Evolutionary conservation across 2,329 filamentous ascomycete species (phyloP), one percentile per base, ranked within the genome.

Genomic region (Hymenoscyphus occultus): DNA sequence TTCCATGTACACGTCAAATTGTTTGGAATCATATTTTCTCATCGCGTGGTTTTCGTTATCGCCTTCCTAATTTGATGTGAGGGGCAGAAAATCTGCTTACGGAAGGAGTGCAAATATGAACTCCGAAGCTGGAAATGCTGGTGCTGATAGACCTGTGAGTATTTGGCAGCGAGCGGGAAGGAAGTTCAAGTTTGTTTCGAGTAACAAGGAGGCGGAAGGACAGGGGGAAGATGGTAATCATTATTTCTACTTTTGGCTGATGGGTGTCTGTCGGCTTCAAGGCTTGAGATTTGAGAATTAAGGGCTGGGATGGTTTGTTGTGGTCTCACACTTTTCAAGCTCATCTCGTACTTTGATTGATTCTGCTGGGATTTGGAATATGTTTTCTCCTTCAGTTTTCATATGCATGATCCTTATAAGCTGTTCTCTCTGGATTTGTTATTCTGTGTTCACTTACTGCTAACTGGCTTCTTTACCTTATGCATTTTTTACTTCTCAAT

Each of bases 141-240:
- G 39, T 28, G 62, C 63, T 13, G 56, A 61, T 10, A 42, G 62
- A 12, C 63, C 65, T 39, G 63, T 62, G 39, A 54, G 35, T 39
- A 65, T 69, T 32, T 67, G 67, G 65, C 64, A 69, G 16, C 57
- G 56, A 10, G 61, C 61, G 3, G 39, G 60, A 10, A 67, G 62
- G 59, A 61, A 66, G 9, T 62, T 64, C 28, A 69, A 67, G 58
- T 65, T 67, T 51, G 62, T 65, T 48, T 54, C 65, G 6, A 68
- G 32, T 45, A 42, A 67, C 64, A 64, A 56, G 4, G 65, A 62
- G 7, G 56, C 59, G 19, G 42, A n/a, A 48, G 54, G 10, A 35
- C 56, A 35, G 35, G 57, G 63, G 39, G 59, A 22, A 5, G 65
- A 64, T 63, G 67, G 64, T 65, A 67, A 63, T 61, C 42, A 60